Evolutionary conservation across 345 rosid genomes (phyloP).

Genomic region (Barbarea vulgaris): DNA sequence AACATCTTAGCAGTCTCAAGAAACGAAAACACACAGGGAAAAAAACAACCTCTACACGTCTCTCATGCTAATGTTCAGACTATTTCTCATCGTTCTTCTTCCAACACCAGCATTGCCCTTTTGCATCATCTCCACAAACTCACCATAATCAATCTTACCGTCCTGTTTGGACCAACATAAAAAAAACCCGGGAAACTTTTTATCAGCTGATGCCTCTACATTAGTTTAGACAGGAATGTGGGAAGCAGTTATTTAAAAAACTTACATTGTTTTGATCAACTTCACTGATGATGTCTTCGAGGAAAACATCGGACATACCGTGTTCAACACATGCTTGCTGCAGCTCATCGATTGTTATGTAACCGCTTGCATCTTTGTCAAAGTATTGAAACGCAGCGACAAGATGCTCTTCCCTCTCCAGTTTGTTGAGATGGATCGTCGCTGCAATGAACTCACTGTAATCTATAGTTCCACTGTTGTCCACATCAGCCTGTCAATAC

Average conservation of each 20-base stretch:
- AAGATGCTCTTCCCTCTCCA: conserved; percentile 97
- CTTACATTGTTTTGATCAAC: conserved; percentile 98
- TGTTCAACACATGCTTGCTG: conserved; percentile 96
- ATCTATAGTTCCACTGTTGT: conserved; percentile 97
- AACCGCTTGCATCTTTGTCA: conserved; percentile 96
- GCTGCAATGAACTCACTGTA: conserved; percentile 99
- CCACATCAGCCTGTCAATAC: conserved; percentile 86
- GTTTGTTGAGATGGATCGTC: conserved; percentile 90
- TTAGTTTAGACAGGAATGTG: conserved; percentile 3
- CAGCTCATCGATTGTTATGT: conserved; percentile 95
- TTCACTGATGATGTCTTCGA: conserved; percentile 92
- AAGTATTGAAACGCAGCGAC: conserved; percentile 92
- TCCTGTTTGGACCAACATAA: conserved; percentile 51
- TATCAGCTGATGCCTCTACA: not conserved
- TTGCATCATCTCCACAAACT: conserved; percentile 99
- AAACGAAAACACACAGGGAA: not conserved
- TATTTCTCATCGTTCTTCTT: conserved; percentile 96
- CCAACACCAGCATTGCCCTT: conserved; percentile 93
- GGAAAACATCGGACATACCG: conserved; percentile 84
- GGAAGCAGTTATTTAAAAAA: not conserved
- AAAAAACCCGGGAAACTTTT: not conserved
- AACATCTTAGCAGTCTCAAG: conserved; percentile 4
- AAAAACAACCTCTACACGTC: conserved; percentile 42
- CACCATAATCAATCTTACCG: conserved; percentile 93
- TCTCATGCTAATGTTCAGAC: conserved; percentile 94